Evolutionary conservation across 2,329 filamentous ascomycete species (phyloP), one percentile per base, ranked within the genome.

Genomic region (Diaporthe longicolla): DNA sequence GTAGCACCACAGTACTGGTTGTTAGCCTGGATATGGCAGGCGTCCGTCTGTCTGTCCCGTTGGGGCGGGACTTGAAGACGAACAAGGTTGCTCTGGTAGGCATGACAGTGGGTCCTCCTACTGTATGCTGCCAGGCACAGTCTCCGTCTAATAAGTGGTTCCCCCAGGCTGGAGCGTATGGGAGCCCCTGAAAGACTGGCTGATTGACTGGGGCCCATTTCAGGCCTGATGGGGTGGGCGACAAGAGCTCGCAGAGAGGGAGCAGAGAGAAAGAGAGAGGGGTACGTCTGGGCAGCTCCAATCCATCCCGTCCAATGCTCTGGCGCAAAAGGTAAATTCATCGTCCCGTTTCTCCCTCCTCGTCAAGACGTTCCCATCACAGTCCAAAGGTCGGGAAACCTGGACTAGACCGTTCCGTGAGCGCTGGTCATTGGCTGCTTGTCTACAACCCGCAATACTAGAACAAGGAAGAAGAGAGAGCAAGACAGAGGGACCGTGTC

Each of bases 311-410:
- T 52, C 45, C 61, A 52, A 37, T 50, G 43, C 63, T 26, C 63
- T 66, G 63, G 63, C 45, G 45, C 63, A 40, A 66, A 40, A 66
- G 63, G 63, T 66, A 66, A 66, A 66, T 52, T 21, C 57, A 37
- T 54, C 57, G 45, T 72, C 43, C 57, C 57, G 43, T 52, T 50
- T 55, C 59, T 50, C 37, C 59, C 70, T 55, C 59, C 21, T 52
- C 40, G 55, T 26, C 54, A 32, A 63, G 32, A 71, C 26, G 5
- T 24, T 29, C 55, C 52, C 63, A 29, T 50, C 32, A 37, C 48
- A 55, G 54, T 70, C 55, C 54, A 65, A 63, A 70, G 71, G 71
- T 59, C 71, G 71, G 66, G 61, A 72, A 68, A 66, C 74, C 71
- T 73, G 71, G 73, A 75, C 74, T 35, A 37, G 21, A 54, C 35